phyloP scores from a whole-genome alignment of 169 alveolate genomes.

The Cryptosporidium ryanae region DNA sequence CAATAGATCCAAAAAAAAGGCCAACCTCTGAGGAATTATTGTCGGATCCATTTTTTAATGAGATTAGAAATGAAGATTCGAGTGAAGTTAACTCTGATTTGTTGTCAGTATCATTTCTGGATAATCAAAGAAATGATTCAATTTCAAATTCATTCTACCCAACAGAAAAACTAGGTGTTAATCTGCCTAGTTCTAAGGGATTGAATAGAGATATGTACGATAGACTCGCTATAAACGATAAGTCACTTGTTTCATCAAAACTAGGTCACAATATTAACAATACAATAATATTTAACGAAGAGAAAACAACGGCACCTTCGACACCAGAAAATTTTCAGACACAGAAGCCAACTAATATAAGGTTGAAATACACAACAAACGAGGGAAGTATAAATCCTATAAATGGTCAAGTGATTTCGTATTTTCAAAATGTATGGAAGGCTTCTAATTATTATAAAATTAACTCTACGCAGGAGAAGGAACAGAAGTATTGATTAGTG shows the following conservation, averaged over 20 bases:
- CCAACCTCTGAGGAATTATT: constrained; percentile 83
- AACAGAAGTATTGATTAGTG: too few relatives aligned
- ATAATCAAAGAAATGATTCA: not conserved
- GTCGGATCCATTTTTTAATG: constrained; percentile 84
- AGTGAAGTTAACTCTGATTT: not conserved
- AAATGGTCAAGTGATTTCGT: too few relatives aligned
- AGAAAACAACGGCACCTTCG: constrained; percentile 70
- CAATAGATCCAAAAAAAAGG: constrained; percentile 87
- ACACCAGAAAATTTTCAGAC: constrained; percentile 41
- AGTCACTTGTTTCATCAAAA: not conserved
- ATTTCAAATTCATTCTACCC: not conserved
- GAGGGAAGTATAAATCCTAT: too few relatives aligned
- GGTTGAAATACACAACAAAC: too few relatives aligned
- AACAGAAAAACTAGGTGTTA: not conserved
- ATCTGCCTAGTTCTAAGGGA: too few relatives aligned
- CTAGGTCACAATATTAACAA: not conserved
- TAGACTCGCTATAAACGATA: not conserved
- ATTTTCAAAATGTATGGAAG: too few relatives aligned
- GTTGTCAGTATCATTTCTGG: too few relatives aligned
- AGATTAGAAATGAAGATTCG: not conserved
- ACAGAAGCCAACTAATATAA: too few relatives aligned
- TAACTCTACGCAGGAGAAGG: too few relatives aligned
- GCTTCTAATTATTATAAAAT: too few relatives aligned
- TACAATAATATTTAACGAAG: constrained; percentile 10
- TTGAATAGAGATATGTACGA: not conserved